Conservation (phyloP, 108 stramenopile species). For the Asterionellopsis glacialis region DNA sequence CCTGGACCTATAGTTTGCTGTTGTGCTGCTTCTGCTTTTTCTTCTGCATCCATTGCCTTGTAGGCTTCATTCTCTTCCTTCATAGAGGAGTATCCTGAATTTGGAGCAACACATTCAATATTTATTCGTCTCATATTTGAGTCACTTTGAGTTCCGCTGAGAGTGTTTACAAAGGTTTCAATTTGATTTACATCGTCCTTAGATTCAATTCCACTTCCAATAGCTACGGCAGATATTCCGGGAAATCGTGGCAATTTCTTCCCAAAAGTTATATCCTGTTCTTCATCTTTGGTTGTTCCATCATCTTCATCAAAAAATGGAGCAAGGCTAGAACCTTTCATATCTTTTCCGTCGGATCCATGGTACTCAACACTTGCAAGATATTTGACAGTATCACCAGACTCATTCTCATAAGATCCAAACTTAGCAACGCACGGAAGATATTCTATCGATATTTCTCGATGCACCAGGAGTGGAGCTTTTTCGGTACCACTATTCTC, state of each 20-base stretch:
- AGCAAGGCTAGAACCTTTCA: slow-evolving; percentile 45
- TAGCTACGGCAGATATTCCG: slow-evolving; percentile 36
- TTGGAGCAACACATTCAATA: slow-evolving; percentile 45
- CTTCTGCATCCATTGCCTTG: slow-evolving; percentile 37
- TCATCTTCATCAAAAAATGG: slow-evolving; percentile 39
- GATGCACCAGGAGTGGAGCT: no score
- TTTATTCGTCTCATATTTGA: slow-evolving; percentile 3
- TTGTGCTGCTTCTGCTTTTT: slow-evolving; percentile 29
- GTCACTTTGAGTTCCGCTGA: slow-evolving; percentile 7
- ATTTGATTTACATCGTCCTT: slow-evolving; percentile 48
- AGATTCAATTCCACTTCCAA: slow-evolving; percentile 49
- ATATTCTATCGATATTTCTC: slow-evolving; percentile 31
- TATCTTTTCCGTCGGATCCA: slow-evolving; percentile 38
- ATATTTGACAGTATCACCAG: slow-evolving; percentile 47
- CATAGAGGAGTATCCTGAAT: slow-evolving; percentile 48
- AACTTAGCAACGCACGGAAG: slow-evolving; percentile 73
- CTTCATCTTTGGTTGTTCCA: slow-evolving; percentile 1
- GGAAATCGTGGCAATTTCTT: slow-evolving; percentile 15
- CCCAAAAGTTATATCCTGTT: slow-evolving; percentile 1
- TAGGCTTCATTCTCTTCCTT: slow-evolving; percentile 63
- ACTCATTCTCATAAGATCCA: slow-evolving; percentile 50
- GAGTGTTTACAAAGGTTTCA: slow-evolving; percentile 32
- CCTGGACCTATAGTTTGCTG: slow-evolving; percentile 59
- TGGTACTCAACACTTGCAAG: slow-evolving; percentile 58
- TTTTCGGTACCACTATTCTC: neutral